Conservation (phyloP, 2,329 filamentous ascomycete species). For the Plectosphaerella cucumerina region DNA sequence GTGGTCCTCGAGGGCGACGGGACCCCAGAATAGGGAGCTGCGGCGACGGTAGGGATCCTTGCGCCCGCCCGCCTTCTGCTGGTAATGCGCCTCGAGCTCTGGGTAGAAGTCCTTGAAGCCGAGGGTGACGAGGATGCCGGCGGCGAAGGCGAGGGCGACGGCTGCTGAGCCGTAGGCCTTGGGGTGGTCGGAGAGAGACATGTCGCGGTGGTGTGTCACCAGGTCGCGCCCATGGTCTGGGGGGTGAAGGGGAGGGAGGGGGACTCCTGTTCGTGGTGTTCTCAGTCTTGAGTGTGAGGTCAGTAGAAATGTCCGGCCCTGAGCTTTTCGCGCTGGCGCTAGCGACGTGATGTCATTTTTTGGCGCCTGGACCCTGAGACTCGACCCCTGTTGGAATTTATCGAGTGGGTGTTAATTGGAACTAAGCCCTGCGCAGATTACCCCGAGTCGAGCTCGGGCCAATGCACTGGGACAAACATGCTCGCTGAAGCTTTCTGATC, state of each 20-base stretch:
- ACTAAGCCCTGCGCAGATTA: background rate
- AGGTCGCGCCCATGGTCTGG: background rate
- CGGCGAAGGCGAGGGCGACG: slow-evolving; percentile 67
- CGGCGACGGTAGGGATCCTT: slow-evolving; percentile 22
- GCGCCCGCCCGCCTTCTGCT: slow-evolving; percentile 30
- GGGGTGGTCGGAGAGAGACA: slow-evolving; percentile 59
- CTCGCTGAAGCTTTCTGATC: background rate
- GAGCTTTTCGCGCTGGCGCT: no score
- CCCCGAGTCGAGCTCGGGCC: background rate
- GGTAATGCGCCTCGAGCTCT: slow-evolving; percentile 64
- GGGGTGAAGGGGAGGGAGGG: no score
- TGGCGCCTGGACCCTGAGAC: background rate
- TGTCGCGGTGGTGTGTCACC: slow-evolving; percentile 22
- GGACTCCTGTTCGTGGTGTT: no score
- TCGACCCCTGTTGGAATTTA: background rate
- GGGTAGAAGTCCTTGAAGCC: slow-evolving; percentile 78
- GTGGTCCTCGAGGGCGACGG: slow-evolving; percentile 53
- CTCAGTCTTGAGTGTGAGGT: background rate
- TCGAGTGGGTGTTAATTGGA: background rate
- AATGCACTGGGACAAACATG: background rate
- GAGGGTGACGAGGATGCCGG: slow-evolving; percentile 71
- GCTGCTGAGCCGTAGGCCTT: slow-evolving; percentile 62
- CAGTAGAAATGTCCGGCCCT: background rate
- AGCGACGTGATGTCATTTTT: no score
- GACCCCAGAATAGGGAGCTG: slow-evolving; percentile 41